Evolutionary conservation across 257 asterid species (phyloP).

Genomic region (Fraxinus pennsylvanica): DNA sequence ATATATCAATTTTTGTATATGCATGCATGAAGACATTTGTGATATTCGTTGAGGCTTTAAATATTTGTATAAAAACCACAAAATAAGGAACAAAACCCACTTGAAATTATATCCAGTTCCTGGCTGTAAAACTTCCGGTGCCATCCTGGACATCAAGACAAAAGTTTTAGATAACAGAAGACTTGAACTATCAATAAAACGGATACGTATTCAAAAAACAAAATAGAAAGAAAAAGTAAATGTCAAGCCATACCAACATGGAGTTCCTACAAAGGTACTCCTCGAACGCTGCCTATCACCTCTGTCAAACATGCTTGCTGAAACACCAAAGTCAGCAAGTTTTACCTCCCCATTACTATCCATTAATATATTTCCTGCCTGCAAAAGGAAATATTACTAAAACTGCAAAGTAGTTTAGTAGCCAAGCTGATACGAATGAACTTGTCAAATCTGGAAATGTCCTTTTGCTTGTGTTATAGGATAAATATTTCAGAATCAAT

Average conservation of each 20-base stretch:
- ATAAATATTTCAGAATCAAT: conserved; percentile 21
- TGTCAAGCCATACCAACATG: conserved; percentile 75
- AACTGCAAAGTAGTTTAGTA: conserved; percentile 16
- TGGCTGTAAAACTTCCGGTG: conserved; percentile 99
- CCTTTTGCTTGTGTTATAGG: conserved; percentile 3
- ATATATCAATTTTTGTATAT: conserved; percentile 14
- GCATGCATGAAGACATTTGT: conserved; percentile 26
- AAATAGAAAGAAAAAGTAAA: conserved; percentile 1
- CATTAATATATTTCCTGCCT: conserved; percentile 97
- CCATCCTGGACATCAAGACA: conserved; percentile 71
- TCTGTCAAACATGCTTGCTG: conserved; percentile 93
- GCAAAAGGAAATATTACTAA: conserved; percentile 30
- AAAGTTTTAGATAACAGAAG: conserved; percentile 5
- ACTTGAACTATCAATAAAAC: not conserved
- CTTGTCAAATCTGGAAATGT: conserved; percentile 20
- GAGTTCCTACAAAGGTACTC: conserved; percentile 99
- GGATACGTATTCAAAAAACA: conserved; percentile 1
- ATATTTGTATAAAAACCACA: conserved; percentile 21
- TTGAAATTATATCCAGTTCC: conserved; percentile 98
- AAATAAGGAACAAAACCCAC: conserved; percentile 49
- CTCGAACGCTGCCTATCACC: conserved; percentile 98
- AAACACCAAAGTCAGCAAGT: conserved; percentile 98
- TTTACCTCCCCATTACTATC: conserved; percentile 85
- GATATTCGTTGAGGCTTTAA: conserved; percentile 24
- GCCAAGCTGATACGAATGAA: conserved; percentile 4